Evolutionary conservation across 176 grass and related monocot genomes (phyloP), one percentile per base, ranked within the genome.

Genomic region (Pontederia paniculata): DNA sequence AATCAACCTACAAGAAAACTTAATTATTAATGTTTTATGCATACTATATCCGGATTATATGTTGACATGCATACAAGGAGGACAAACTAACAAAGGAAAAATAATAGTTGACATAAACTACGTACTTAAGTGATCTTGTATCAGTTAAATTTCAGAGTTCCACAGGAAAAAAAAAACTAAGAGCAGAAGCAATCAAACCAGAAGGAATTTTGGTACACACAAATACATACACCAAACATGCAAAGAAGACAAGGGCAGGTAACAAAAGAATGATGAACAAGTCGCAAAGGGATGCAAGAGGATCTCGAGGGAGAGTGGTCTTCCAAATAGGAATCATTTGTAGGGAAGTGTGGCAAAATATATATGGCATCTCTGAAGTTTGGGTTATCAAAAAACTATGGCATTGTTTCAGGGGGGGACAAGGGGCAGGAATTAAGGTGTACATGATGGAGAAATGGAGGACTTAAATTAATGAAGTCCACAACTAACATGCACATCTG

Each of bases 371-470:
- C n/a, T 57, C 78, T 76, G 82, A 95, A 82, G 73, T 70, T 70
- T 73, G 80, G 70, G 68, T 81, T 83, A 78, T 79, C 83, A 78
- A 83, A 95, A 69, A 81, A 78, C 84, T 73, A 95, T 89, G 84
- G 85, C n/a, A n/a, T 95, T 95, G 89, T 95, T 89, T 88, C 80
- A 47, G n/a, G 43, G 82, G 89, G 89, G 72, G 81, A 89, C 84
- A 95, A 58, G 73, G 65, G 73, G 70, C 84, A 88, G 85, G 72
- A 73, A 80, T 85, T 85, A 85, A 77, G 79, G 84, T 78, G 81
- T 78, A 71, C 71, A 73, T 73, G 77, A 95, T 78, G 77, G 65
- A 69, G 81, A n/a, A 70, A 74, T 74, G 68, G 67, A 76, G 81
- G 83, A 80, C n/a, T n/a, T n/a, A n/a, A n/a, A n/a, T n/a, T n/a